phyloP scores from a whole-genome alignment of 257 asterid species.

The Solanum corneliomulleri region DNA sequence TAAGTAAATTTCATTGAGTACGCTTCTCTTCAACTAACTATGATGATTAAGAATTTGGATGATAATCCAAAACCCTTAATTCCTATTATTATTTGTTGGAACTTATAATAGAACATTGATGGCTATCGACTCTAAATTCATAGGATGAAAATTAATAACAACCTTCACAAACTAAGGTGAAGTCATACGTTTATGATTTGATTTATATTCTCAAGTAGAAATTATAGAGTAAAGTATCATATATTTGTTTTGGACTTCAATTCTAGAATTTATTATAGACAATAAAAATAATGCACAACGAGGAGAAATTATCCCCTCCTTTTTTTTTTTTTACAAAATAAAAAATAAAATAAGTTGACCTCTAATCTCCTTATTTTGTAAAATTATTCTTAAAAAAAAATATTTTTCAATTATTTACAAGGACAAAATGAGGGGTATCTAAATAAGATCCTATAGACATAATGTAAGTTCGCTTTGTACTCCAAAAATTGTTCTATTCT shows the following conservation, averaged over 20 bases:
- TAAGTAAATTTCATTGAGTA: not conserved
- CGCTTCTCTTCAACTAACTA: not conserved
- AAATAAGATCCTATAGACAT: too few relatives aligned
- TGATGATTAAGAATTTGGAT: not conserved
- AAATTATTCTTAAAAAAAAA: too few relatives aligned
- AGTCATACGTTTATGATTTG: not conserved
- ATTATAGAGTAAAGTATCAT: not conserved
- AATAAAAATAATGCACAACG: not conserved
- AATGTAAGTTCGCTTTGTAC: too few relatives aligned
- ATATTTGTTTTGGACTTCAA: not conserved
- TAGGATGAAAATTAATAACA: not conserved
- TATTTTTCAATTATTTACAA: too few relatives aligned
- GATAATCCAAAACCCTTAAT: not conserved
- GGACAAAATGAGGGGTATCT: too few relatives aligned
- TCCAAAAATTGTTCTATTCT: too few relatives aligned
- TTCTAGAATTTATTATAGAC: not conserved
- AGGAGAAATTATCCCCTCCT: not conserved
- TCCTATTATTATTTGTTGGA: not conserved
- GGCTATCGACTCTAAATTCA: not conserved
- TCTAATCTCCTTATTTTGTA: too few relatives aligned
- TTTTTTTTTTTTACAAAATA: too few relatives aligned
- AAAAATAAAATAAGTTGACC: too few relatives aligned
- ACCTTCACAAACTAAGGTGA: not conserved
- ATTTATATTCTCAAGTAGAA: not conserved
- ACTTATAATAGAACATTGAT: not conserved